These are phyloP conservation scores for Dichotomocladium elegans DNA, from an alignment of 371 early-diverging fungal species.

Conservation along the genomic window DNA sequence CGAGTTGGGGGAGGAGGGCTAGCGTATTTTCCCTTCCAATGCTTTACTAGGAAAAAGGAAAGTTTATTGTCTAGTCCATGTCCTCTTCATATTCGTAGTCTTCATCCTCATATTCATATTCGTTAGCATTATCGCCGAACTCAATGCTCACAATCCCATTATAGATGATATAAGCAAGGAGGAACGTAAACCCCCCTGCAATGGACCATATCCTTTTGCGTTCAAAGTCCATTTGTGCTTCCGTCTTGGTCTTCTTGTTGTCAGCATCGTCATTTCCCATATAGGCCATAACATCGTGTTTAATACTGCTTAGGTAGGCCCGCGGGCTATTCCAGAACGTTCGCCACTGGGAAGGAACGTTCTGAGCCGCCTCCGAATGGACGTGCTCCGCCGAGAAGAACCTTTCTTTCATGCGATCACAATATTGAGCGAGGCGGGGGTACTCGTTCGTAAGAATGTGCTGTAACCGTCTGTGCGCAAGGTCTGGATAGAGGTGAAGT, in stretches of 20 bases:
- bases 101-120: conserved; percentile 16
- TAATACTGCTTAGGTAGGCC: conserved; percentile 42
- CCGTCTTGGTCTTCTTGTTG: conserved; percentile 38
- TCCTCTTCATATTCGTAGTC: conserved; percentile 12
- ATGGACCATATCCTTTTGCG: conserved; percentile 59
- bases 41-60: too few species aligned
- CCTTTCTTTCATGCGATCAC: conserved; percentile 46
- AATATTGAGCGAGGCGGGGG: conserved; percentile 54
- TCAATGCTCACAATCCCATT: conserved; percentile 57
- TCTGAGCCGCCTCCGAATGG: conserved; percentile 27
- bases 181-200: conserved; percentile 51
- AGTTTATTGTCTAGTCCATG: background rate
- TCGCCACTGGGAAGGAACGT: conserved; percentile 52
- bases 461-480: conserved; percentile 61
- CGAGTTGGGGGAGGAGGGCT: too few species aligned
- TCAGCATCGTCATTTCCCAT: conserved; percentile 20
- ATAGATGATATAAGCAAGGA: conserved; percentile 51
- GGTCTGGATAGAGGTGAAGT: conserved; percentile 57
- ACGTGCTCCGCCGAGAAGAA: conserved; percentile 14
- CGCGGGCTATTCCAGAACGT: conserved; percentile 43
- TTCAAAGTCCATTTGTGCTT: conserved; percentile 56
- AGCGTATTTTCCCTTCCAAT: too few species aligned
- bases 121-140: conserved; percentile 20
- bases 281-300: conserved; percentile 30
- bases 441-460: conserved; percentile 54